Evolutionary conservation across 2,329 filamentous ascomycete genomes (phyloP), one percentile per base, ranked within the genome.

Genomic region (Chrysoporthe deuterocubensis): DNA sequence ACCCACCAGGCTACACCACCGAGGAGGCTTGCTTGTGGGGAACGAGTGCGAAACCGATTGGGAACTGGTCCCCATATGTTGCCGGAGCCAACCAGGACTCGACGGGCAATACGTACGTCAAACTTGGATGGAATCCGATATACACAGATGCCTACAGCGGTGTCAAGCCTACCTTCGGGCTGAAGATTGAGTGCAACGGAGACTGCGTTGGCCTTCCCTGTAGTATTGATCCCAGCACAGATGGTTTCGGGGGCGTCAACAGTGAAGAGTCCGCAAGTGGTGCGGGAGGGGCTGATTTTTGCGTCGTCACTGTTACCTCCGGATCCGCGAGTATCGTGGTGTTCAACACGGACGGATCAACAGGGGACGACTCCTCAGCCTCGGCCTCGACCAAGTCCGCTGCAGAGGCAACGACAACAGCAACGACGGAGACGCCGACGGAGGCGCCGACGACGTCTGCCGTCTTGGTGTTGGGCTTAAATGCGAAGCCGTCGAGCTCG

Each of bases 51-150:
- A 82, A 89, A 71, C 84, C 90, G 1, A 78, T 88, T 72, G 92
- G 92, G 62, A 94, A 94, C 81, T 94, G 92, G 92, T 83, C 86
- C 62, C 89, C 91, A 2, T 95, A 89, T 74, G 91, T 94, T 71
- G 89, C 90, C 16, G 92, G 92, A 68, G 89, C 90, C 67, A 94
- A 94, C 78, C 89, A 88, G 18, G 88, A 89, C 72, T 73, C 75
- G 59, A 82, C 78, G 63, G 92, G 92, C 62, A 79, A 86, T 69
- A 93, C 91, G 1, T 94, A 86, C 75, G 84, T 93, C 73, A 94
- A 93, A 81, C 82, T 94, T 64, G 91, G 89, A 65, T 91, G 89
- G 85, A 94, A 94, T 78, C 92, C 92, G 34, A 90, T 92, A 70
- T 94, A 88, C 78, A 83, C 89, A 72, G 74, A 83, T 73, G 79